Percentiles rank a stretch among this genome's conserved stretches.
These are phyloP conservation scores for Sarcocystis neurona DNA, from an alignment of 169 alveolate species.

Conservation along the genomic window DNA sequence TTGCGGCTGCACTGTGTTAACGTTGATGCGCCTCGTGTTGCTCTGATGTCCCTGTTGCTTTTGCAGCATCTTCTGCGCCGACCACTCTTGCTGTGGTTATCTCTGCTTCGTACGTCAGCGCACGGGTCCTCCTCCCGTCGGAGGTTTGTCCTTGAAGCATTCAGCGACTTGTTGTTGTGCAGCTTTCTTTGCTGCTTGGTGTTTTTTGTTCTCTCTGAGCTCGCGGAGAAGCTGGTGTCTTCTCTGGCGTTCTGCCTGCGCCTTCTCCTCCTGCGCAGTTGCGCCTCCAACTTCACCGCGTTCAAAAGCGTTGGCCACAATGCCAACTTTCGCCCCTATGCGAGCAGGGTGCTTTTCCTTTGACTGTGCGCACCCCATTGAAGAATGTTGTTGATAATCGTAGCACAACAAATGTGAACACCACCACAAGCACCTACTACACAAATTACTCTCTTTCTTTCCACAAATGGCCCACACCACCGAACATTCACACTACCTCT, in stretches of 20 bases:
- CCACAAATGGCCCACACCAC: too few species aligned
- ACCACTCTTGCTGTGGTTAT: too few species aligned
- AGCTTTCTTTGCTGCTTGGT: background rate
- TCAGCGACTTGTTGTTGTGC: constrained; percentile 3
- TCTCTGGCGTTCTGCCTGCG: background rate
- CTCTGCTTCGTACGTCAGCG: too few species aligned
- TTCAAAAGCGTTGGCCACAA: constrained; percentile 23
- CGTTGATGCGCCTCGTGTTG: too few species aligned
- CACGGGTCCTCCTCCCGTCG: constrained; percentile 18
- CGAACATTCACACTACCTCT: too few species aligned
- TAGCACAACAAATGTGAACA: too few species aligned
- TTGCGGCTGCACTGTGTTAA: too few species aligned
- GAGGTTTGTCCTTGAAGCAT: constrained; percentile 28
- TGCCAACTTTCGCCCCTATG: background rate
- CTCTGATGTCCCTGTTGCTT: too few species aligned
- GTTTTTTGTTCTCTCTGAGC: background rate
- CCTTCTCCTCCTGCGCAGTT: background rate
- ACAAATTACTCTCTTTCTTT: too few species aligned
- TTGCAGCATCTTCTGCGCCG: too few species aligned
- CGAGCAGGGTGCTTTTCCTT: background rate
- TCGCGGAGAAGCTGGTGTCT: background rate
- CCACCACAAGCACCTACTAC: too few species aligned
- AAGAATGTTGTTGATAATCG: too few species aligned
- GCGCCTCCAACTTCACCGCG: background rate
- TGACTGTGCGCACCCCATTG: constrained; percentile 27